A percentile compares a stretch with the other conserved stretches of the same genome.
Evolutionary conservation across 2,329 filamentous ascomycete genomes (phyloP).

Genomic region (Pseudocercospora macadamiae): DNA sequence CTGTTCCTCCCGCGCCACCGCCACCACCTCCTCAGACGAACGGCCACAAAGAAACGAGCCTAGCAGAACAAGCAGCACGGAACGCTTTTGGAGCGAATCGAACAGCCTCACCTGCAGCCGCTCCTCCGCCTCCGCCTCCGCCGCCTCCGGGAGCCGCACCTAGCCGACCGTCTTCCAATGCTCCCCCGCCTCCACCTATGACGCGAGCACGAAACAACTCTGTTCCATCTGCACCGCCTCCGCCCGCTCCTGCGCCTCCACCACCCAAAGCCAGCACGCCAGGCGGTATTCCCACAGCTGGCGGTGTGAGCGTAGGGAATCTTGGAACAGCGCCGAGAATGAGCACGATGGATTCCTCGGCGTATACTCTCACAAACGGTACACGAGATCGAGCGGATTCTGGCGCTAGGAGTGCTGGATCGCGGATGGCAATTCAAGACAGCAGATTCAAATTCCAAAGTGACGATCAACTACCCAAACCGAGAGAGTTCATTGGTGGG

Average conservation of each 20-base stretch:
- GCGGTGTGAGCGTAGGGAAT: constrained; percentile 27
- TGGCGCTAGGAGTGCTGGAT: constrained; percentile 22
- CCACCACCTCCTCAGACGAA: constrained; percentile 41
- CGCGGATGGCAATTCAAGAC: constrained; percentile 54
- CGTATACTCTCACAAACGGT: constrained; percentile 47
- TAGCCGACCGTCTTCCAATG: constrained; percentile 37
- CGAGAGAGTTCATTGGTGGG: constrained; percentile 75
- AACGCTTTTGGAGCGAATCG: constrained; percentile 54
- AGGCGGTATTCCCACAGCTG: constrained; percentile 34
- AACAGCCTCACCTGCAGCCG: constrained; percentile 37
- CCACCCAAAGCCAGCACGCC: constrained; percentile 32
- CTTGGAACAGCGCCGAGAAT: constrained; percentile 14
- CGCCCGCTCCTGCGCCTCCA: constrained; percentile 36
- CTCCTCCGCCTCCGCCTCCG: constrained; percentile 44
- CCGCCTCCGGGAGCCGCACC: constrained; percentile 39
- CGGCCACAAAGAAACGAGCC: constrained; percentile 45
- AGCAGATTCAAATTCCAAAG: constrained; percentile 83
- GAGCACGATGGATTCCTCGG: constrained; percentile 31
- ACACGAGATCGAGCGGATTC: constrained; percentile 26
- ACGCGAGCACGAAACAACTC: constrained; percentile 13
- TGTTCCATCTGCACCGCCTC: constrained; percentile 36
- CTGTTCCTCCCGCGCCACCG: constrained; percentile 63
- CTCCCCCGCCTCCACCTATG: constrained; percentile 48
- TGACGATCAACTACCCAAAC: constrained; percentile 80
- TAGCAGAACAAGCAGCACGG: constrained; percentile 62